These are phyloP conservation scores for Hypoxylon rickii DNA, from an alignment of 495 filamentous ascomycete genomes.

Conservation along the genomic window DNA sequence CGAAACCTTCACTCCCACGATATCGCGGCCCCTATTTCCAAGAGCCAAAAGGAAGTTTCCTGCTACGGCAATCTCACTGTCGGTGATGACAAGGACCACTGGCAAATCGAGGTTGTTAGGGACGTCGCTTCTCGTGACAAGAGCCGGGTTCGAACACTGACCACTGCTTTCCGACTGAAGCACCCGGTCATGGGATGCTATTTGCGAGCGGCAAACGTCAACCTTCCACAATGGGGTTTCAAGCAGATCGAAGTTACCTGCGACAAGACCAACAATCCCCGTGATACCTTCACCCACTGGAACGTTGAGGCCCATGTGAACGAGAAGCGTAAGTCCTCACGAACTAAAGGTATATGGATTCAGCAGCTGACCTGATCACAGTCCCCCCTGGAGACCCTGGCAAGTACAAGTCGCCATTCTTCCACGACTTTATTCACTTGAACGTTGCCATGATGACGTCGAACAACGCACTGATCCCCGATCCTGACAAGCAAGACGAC, in stretches of 20 bases:
- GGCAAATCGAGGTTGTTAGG: conserved; percentile 88
- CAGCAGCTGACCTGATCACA: conserved; percentile 45
- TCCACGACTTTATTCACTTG: conserved; percentile 94
- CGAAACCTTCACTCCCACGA: conserved; percentile 95
- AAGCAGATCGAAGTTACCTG: conserved; percentile 99
- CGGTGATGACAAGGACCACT: conserved; percentile 98
- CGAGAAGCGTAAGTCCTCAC: conserved; percentile 77
- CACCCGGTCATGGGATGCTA: conserved; percentile 88
- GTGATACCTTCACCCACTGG: conserved; percentile 97
- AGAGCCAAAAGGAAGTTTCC: conserved; percentile 89
- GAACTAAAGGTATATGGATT: background rate
- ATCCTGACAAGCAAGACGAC: conserved; percentile 99
- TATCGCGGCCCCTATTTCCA: conserved; percentile 85
- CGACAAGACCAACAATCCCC: conserved; percentile 88
- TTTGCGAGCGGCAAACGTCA: conserved; percentile 91
- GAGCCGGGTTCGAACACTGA: conserved; percentile 87
- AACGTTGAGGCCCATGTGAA: conserved; percentile 96
- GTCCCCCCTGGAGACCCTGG: conserved; percentile 90
- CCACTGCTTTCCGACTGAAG: conserved; percentile 87
- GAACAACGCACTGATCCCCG: conserved; percentile 96
- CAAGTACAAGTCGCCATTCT: conserved; percentile 93
- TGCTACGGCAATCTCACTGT: conserved; percentile 96
- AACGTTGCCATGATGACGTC: conserved; percentile 99
- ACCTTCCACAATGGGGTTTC: conserved; percentile 98
- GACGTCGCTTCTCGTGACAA: conserved; percentile 86